A percentile compares a stretch with the other conserved stretches of the same genome.
Evolutionary conservation across 2,329 filamentous ascomycete species (phyloP).

Genomic region (Botrytis hyacinthi): DNA sequence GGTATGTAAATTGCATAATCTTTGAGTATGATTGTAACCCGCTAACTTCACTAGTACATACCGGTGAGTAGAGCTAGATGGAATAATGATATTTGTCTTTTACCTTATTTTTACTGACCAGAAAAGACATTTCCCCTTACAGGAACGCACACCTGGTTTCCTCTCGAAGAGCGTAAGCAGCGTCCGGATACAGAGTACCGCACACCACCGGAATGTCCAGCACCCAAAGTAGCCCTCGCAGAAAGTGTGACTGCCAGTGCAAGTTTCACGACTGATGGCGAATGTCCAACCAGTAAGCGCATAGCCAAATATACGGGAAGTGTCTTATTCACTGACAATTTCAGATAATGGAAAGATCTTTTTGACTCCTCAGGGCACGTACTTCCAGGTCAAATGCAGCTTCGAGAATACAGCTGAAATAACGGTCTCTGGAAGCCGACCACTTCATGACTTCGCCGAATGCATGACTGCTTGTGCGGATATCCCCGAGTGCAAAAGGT

Average conservation of each 20-base stretch:
- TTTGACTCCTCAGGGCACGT: conserved; percentile 6
- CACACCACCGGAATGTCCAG: neutral
- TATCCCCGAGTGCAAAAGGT: conserved; percentile 11
- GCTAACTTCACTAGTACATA: conserved; percentile 16
- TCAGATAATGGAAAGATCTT: conserved; percentile 4
- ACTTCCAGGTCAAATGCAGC: conserved; percentile 14
- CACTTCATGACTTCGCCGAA: conserved; percentile 14
- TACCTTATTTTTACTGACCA: neutral
- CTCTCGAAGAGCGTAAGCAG: conserved; percentile 1
- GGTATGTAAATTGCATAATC: neutral
- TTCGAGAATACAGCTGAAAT: conserved; percentile 7
- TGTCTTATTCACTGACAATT: neutral
- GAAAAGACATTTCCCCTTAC: conserved; percentile 2
- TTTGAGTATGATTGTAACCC: neutral
- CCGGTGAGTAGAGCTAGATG: neutral
- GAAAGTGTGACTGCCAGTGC: conserved; percentile 3
- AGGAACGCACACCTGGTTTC: conserved; percentile 16
- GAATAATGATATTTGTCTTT: neutral
- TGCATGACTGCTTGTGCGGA: conserved; percentile 17
- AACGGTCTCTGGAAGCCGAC: neutral
- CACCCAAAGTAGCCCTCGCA: neutral
- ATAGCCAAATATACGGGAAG: neutral
- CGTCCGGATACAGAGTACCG: neutral
- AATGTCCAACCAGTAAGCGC: conserved; percentile 10
- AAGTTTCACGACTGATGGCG: conserved; percentile 1